A percentile compares a stretch with the other conserved stretches of the same genome.
phyloP scores from a whole-genome alignment of 2,329 filamentous ascomycete species.

The Trichoderma semiorbis region DNA sequence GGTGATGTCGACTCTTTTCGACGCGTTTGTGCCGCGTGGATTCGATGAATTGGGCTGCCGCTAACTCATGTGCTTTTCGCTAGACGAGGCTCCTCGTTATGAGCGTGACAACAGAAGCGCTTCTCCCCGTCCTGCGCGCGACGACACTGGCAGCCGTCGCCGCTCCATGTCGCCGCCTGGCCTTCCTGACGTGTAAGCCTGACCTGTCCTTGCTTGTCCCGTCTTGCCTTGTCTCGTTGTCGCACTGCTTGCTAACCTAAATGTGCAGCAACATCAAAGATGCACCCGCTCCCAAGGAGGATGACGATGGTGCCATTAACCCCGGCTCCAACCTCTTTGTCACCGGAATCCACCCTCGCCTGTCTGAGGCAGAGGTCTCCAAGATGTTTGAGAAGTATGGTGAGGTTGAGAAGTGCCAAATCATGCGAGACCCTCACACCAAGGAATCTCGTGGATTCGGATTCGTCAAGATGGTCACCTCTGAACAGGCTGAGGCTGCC shows the following conservation, averaged over 20 bases:
- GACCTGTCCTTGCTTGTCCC: neutral
- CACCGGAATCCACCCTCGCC: slow-evolving; percentile 91
- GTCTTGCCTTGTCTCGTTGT: neutral
- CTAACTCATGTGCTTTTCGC: neutral
- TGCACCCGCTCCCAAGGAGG: slow-evolving; percentile 50
- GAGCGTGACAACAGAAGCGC: slow-evolving; percentile 65
- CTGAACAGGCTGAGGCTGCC: slow-evolving; percentile 92
- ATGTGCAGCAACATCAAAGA: slow-evolving; percentile 47
- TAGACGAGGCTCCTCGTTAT: slow-evolving; percentile 64
- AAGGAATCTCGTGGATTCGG: slow-evolving; percentile 98
- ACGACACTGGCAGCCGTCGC: slow-evolving; percentile 57
- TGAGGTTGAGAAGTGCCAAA: slow-evolving; percentile 98
- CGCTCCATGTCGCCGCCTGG: slow-evolving; percentile 60
- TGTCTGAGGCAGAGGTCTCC: slow-evolving; percentile 84
- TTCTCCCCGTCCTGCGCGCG: slow-evolving; percentile 58
- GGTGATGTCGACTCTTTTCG: neutral
- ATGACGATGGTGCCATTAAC: slow-evolving; percentile 80
- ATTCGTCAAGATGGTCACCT: slow-evolving; percentile 97
- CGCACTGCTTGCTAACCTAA: slow-evolving; percentile 20
- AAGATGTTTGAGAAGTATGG: slow-evolving; percentile 98
- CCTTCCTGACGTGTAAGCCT: slow-evolving; percentile 36
- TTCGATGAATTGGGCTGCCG: neutral
- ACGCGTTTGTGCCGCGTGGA: slow-evolving; percentile 16
- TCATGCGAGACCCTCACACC: slow-evolving; percentile 98
- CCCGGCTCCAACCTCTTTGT: slow-evolving; percentile 98